These are phyloP conservation scores for Phytopythium sindhum DNA, from an alignment of 352 stramenopile genomes.

Conservation along the genomic window DNA sequence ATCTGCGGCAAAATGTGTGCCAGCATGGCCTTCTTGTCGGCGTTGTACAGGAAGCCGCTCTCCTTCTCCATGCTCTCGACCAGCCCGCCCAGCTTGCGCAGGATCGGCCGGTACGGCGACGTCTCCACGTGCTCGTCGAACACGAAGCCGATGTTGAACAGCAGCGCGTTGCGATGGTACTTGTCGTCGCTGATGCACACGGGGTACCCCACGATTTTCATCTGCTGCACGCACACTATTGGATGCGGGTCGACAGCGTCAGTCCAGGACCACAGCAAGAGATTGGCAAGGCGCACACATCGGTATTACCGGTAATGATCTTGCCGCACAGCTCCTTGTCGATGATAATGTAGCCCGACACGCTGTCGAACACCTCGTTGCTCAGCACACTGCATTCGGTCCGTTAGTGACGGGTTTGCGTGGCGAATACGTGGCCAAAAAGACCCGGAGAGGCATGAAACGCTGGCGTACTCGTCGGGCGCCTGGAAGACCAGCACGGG, in stretches of 20 bases:
- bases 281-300: background rate
- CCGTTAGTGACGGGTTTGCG: background rate
- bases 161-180: slow-evolving; percentile 85
- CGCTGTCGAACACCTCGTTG: slow-evolving; percentile 81
- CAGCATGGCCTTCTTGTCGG: slow-evolving; percentile 59
- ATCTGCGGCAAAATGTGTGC: slow-evolving; percentile 70
- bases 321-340: slow-evolving; percentile 85
- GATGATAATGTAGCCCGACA: slow-evolving; percentile 89
- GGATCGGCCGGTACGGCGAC: slow-evolving; percentile 74
- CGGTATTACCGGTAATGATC: slow-evolving; percentile 66
- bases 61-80: slow-evolving; percentile 88
- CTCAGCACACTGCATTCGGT: slow-evolving; percentile 51
- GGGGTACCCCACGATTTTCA: slow-evolving; percentile 86
- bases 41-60: slow-evolving; percentile 78
- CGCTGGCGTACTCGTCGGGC: slow-evolving; percentile 50
- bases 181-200: slow-evolving; percentile 90
- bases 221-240: slow-evolving; percentile 64
- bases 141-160: slow-evolving; percentile 91
- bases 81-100: slow-evolving; percentile 80
- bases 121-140: slow-evolving; percentile 75
- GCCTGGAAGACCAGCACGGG: slow-evolving; percentile 89
- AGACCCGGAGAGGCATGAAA: background rate
- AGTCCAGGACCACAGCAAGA: background rate
- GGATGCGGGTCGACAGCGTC: background rate
- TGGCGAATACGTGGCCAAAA: background rate